A percentile compares a stretch with the other conserved stretches of the same genome.
phyloP scores from a whole-genome alignment of 1,284 basidiomycete genomes.

The Apiotrichum gracile region DNA sequence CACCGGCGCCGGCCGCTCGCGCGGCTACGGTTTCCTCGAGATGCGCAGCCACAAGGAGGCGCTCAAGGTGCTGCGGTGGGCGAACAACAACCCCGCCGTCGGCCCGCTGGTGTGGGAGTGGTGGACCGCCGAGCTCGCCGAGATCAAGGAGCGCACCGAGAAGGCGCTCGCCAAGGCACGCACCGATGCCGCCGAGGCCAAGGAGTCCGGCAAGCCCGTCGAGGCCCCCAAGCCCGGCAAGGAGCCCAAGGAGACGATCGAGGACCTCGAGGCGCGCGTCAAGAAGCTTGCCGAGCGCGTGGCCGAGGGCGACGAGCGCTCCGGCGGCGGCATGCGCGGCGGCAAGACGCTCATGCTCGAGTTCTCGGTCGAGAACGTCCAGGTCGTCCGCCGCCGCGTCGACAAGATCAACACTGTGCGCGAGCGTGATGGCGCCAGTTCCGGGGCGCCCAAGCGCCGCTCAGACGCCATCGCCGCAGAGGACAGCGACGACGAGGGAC shows the following conservation, averaged over 20 bases:
- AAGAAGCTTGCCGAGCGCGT: conserved; percentile 42
- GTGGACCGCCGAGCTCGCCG: conserved; percentile 76
- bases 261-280: conserved; percentile 49
- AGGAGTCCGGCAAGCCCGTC: conserved; percentile 43
- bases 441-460: conserved; percentile 19
- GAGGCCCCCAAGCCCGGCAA: conserved; percentile 33
- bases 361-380: conserved; percentile 88
- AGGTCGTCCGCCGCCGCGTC: conserved; percentile 49
- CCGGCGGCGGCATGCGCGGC: conserved; percentile 45
- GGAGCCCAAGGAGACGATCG: conserved; percentile 34
- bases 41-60: conserved; percentile 82
- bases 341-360: conserved; percentile 73
- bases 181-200: conserved; percentile 9
- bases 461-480: conserved; percentile 8
- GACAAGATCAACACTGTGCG: conserved; percentile 33
- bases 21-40: conserved; percentile 95
- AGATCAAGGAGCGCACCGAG: conserved; percentile 58
- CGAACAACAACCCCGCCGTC: conserved; percentile 76
- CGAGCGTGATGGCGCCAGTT: conserved; percentile 2
- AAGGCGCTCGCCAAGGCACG: conserved; percentile 39
- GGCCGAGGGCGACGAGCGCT: conserved; percentile 35
- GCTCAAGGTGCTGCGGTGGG: conserved; percentile 84
- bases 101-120: conserved; percentile 63
- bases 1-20: conserved; percentile 77
- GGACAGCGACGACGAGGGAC: conserved; percentile 7